Evolutionary conservation across 164 flowering plant genomes (phyloP).

Genomic region (Akebia trifoliata): DNA sequence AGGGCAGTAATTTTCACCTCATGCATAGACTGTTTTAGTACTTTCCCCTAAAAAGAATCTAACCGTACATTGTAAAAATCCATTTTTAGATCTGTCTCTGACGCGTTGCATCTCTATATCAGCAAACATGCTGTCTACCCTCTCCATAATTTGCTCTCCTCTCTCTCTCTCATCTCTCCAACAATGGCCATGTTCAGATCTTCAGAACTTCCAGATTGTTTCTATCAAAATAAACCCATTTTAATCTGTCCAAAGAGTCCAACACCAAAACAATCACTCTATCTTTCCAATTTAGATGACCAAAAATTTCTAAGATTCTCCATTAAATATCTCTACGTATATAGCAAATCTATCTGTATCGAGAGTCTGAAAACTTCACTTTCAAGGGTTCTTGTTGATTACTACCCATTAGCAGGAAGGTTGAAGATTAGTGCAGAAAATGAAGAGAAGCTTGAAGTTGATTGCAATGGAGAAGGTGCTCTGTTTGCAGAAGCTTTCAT

Average conservation of each 20-base stretch:
- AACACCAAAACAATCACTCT: conserved; percentile 63
- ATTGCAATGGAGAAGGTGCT: conserved; percentile 85
- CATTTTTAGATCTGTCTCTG: conserved; percentile 24
- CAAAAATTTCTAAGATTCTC: conserved; percentile 83
- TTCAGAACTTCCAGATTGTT: conserved; percentile 65
- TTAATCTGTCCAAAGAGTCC: conserved; percentile 47
- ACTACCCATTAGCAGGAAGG: conserved; percentile 93
- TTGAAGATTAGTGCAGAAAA: conserved; percentile 29
- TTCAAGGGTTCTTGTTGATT: conserved; percentile 58
- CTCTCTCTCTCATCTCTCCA: conserved; percentile 13
- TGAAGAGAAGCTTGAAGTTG: conserved; percentile 67
- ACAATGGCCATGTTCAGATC: conserved; percentile 31
- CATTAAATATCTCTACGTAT: conserved; percentile 71
- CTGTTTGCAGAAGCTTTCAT: conserved; percentile 75
- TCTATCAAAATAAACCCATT: conserved; percentile 34
- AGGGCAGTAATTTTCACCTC: no score
- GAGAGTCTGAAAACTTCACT: conserved; percentile 53
- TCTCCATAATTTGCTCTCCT: conserved; percentile 12
- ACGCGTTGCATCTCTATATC: conserved; percentile 16
- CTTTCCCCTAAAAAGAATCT: conserved; percentile 33
- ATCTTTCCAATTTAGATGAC: conserved; percentile 83
- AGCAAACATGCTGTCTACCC: conserved; percentile 14
- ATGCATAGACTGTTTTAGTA: no score
- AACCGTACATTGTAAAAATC: conserved; percentile 33
- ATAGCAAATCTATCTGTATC: conserved; percentile 27